phyloP scores from a whole-genome alignment of 257 asterid species.

The Petrea volubilis region DNA sequence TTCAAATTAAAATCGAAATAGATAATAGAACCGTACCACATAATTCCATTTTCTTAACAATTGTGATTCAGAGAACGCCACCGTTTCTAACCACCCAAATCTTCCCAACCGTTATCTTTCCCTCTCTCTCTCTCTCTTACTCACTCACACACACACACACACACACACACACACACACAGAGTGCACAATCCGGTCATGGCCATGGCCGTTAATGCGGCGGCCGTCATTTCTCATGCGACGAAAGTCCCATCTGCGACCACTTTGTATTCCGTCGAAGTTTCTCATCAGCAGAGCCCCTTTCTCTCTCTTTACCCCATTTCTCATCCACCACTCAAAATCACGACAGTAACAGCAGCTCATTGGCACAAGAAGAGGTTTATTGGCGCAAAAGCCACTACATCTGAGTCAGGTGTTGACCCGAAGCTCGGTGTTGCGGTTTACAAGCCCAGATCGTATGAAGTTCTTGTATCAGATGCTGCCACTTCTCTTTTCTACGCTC shows the following conservation, averaged over 20 bases:
- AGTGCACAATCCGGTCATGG: constrained; percentile 22
- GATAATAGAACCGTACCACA: not conserved
- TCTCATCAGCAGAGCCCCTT: constrained; percentile 25
- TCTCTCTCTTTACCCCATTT: constrained; percentile 21
- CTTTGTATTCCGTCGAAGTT: constrained; percentile 17
- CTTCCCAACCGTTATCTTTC: constrained; percentile 41
- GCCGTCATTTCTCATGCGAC: constrained; percentile 29
- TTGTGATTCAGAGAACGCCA: not conserved
- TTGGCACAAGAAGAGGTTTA: constrained; percentile 40
- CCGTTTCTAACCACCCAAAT: constrained; percentile 34
- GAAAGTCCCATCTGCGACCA: constrained; percentile 23
- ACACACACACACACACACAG: constrained; percentile 13
- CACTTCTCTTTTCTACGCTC: constrained; percentile 67
- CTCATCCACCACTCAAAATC: constrained; percentile 18
- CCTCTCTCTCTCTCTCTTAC: constrained; percentile 22
- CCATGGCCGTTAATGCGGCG: constrained; percentile 58
- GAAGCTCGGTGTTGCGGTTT: constrained; percentile 78
- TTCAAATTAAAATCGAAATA: not conserved
- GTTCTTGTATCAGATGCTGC: constrained; percentile 91
- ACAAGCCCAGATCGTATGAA: constrained; percentile 87
- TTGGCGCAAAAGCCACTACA: constrained; percentile 42
- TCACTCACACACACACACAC: constrained; percentile 26
- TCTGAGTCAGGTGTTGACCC: constrained; percentile 54
- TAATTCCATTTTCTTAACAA: not conserved
- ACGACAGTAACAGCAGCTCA: constrained; percentile 10